phyloP scores from a whole-genome alignment of 2,329 filamentous ascomycete genomes.

The Aspergillus sp. region DNA sequence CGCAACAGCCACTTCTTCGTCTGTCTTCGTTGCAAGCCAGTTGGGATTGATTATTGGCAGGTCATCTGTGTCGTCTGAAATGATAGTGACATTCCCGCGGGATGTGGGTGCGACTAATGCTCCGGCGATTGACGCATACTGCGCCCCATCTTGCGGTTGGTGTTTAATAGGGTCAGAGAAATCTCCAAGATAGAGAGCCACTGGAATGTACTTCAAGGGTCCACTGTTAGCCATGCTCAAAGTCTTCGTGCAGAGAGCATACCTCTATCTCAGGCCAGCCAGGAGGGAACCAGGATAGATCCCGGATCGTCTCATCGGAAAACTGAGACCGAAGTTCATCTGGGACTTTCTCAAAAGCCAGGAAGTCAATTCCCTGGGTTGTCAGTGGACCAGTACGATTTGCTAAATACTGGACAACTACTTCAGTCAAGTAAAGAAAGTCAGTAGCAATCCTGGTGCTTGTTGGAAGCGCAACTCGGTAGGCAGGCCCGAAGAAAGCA shows the following conservation, averaged over 20 bases:
- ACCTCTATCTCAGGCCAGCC: conserved; percentile 46
- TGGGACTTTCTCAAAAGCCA: conserved; percentile 39
- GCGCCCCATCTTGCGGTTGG: conserved; percentile 25
- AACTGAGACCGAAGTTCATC: conserved; percentile 20
- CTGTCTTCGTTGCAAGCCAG: conserved; percentile 48
- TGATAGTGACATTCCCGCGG: conserved; percentile 50
- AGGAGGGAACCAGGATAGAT: conserved; percentile 31
- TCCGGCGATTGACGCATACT: conserved; percentile 33
- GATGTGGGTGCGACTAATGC: conserved; percentile 42
- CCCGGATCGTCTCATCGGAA: conserved; percentile 19
- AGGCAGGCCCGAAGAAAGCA: conserved; percentile 32
- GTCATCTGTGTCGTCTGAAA: conserved; percentile 30
- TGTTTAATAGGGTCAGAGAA: conserved; percentile 26
- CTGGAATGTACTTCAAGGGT: conserved; percentile 29
- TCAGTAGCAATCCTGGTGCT: conserved; percentile 23
- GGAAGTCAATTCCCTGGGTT: conserved; percentile 31
- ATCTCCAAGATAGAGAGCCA: conserved; percentile 31
- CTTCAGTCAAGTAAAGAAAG: conserved; percentile 16
- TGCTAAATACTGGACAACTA: conserved; percentile 20
- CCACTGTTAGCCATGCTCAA: too few species aligned
- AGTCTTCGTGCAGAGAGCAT: neutral
- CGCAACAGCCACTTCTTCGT: conserved; percentile 49
- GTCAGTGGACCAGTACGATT: conserved; percentile 30
- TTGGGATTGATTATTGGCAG: conserved; percentile 51
- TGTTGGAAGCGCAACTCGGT: conserved; percentile 30